phyloP scores from a whole-genome alignment of 352 stramenopile species.

The Pythium coloratum region DNA sequence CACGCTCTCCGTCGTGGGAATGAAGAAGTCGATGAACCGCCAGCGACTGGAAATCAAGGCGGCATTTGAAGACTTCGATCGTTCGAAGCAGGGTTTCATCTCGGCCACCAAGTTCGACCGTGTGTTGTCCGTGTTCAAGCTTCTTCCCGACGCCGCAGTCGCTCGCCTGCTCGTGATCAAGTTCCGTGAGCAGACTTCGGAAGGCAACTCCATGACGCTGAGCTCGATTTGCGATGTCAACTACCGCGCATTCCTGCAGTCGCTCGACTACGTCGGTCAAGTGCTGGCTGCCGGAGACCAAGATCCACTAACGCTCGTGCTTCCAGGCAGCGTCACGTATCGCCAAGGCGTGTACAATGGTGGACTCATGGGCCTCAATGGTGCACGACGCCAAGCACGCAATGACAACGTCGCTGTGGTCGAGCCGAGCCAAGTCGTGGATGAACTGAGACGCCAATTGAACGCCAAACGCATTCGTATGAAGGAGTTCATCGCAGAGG shows the following conservation, averaged over 20 bases:
- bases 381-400: conserved; percentile 34
- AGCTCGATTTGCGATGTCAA: conserved; percentile 83
- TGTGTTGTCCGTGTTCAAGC: conserved; percentile 75
- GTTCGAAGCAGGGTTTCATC: conserved; percentile 75
- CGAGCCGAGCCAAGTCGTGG: conserved; percentile 48
- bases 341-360: conserved; percentile 56
- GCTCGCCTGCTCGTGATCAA: conserved; percentile 67
- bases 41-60: conserved; percentile 80
- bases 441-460: conserved; percentile 63
- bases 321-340: conserved; percentile 63
- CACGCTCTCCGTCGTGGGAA: conserved; percentile 41
- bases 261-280: conserved; percentile 48
- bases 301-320: conserved; percentile 26
- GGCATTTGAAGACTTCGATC: conserved; percentile 83
- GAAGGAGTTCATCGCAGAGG: conserved; percentile 82
- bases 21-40: conserved; percentile 62
- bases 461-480: conserved; percentile 67
- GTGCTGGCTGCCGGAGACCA: conserved; percentile 20
- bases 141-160: conserved; percentile 49
- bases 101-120: conserved; percentile 80
- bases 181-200: conserved; percentile 64
- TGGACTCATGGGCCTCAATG: conserved; percentile 30
- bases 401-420: conserved; percentile 27
- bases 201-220: conserved; percentile 41
- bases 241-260: conserved; percentile 78